Evolutionary conservation across 2,329 filamentous ascomycete species (phyloP).

Genomic region (Canariomyces notabilis): DNA sequence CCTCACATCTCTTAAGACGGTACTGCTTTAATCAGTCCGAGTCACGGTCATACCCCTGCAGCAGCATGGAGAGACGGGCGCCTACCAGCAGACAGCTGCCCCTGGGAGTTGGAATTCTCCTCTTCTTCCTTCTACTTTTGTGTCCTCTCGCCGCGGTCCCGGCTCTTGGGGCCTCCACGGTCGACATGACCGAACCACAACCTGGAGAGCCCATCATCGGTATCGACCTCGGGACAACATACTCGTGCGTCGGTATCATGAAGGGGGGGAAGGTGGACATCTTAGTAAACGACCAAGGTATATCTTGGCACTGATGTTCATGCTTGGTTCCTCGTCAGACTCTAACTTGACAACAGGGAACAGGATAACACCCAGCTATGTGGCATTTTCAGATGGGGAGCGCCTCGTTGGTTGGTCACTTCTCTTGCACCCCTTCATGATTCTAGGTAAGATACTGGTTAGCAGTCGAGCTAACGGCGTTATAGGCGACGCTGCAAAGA

Average conservation of each 20-base stretch:
- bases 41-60: neutral
- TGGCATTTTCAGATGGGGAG: conserved; percentile 90
- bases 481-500: conserved; percentile 77
- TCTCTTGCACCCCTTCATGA: neutral
- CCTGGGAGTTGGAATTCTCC: conserved; percentile 14
- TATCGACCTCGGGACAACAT: conserved; percentile 24
- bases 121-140: conserved; percentile 21
- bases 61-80: conserved; percentile 5
- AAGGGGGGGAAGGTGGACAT: conserved; percentile 90
- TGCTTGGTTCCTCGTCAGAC: neutral
- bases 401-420: conserved; percentile 68
- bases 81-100: conserved; percentile 2
- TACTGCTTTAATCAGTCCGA: too few relatives aligned
- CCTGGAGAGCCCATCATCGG: conserved; percentile 21
- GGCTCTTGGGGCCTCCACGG: conserved; percentile 9
- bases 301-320: neutral
- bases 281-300: conserved; percentile 79
- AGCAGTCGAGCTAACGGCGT: too few relatives aligned
- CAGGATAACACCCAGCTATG: conserved; percentile 91
- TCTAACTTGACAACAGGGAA: conserved; percentile 52
- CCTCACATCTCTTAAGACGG: too few relatives aligned
- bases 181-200: conserved; percentile 1
- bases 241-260: conserved; percentile 81
- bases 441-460: too few relatives aligned
- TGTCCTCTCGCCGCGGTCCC: conserved; percentile 20